Percentiles rank a stretch among this genome's conserved stretches.
Conservation (phyloP, 768 basidiomycete genomes). For the Hirschioporus abietinus region DNA sequence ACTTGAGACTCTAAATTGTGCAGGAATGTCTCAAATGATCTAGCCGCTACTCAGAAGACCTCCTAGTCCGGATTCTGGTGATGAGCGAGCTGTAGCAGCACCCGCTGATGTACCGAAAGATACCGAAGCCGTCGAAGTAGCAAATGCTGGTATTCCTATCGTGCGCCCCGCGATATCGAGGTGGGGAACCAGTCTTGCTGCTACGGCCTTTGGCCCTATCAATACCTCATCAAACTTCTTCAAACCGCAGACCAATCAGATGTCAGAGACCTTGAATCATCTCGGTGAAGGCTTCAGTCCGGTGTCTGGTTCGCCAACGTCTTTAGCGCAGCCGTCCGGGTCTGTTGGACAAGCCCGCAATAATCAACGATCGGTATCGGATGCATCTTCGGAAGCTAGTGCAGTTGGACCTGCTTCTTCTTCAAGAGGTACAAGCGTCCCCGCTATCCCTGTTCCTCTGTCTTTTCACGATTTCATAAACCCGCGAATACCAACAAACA, state of each 20-base stretch:
- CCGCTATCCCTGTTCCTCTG: background rate
- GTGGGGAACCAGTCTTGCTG: background rate
- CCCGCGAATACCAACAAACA: background rate
- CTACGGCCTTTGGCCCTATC: background rate
- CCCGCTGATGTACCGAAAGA: background rate
- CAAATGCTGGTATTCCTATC: background rate
- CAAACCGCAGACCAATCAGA: background rate
- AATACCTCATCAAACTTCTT: background rate
- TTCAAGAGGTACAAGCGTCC: background rate
- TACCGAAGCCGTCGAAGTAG: background rate
- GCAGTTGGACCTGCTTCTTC: background rate
- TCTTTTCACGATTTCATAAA: background rate
- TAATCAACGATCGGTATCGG: background rate
- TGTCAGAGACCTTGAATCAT: background rate
- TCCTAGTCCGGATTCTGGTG: background rate
- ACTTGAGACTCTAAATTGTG: background rate
- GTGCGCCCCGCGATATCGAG: background rate
- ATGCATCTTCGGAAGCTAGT: background rate
- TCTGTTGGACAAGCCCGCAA: background rate
- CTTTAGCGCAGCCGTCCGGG: background rate
- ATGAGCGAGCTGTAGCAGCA: background rate
- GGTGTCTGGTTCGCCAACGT: background rate
- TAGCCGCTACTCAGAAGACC: background rate
- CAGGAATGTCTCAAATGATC: background rate
- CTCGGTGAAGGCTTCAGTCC: background rate